Percentiles rank a stretch among this genome's conserved stretches.
These are phyloP conservation scores for Yamadazyma friedrichii DNA, from an alignment of 1,139 yeast genomes.

Conservation along the genomic window DNA sequence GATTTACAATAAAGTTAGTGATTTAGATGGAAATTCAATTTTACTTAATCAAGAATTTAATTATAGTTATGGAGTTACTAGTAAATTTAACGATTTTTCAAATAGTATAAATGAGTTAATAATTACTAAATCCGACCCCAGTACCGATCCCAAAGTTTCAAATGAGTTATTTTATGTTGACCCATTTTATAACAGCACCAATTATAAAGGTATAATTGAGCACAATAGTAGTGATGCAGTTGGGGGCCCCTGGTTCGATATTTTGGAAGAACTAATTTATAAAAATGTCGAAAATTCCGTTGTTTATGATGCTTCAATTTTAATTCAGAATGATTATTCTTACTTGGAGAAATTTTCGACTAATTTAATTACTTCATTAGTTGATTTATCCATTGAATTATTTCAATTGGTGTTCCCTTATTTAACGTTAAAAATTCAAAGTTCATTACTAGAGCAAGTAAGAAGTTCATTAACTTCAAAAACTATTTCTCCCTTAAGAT, in stretches of 20 bases:
- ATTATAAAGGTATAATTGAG: constrained; percentile 9
- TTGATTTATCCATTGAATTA: constrained; percentile 76
- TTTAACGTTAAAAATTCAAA: constrained; percentile 78
- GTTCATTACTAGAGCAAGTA: constrained; percentile 78
- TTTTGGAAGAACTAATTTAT: constrained; percentile 26
- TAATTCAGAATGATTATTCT: constrained; percentile 29
- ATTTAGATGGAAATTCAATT: constrained; percentile 22
- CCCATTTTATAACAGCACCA: constrained; percentile 14
- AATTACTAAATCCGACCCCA: not conserved
- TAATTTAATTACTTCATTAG: constrained; percentile 50
- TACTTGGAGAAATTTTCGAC: constrained; percentile 25
- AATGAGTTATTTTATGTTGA: constrained; percentile 14
- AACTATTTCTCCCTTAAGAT: constrained; percentile 30
- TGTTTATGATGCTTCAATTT: constrained; percentile 35
- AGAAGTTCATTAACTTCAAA: constrained; percentile 48
- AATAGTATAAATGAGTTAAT: constrained; percentile 25
- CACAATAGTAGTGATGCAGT: constrained; percentile 5
- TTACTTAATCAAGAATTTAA: constrained; percentile 35
- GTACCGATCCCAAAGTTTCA: not conserved
- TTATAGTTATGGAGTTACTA: constrained; percentile 41
- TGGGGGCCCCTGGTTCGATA: constrained; percentile 30
- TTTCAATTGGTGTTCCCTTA: constrained; percentile 71
- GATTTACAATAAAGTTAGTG: constrained; percentile 18
- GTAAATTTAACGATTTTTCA: constrained; percentile 26
- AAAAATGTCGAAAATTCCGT: constrained; percentile 29